Evolutionary conservation across 306 rosid genomes (phyloP), one percentile per base, ranked within the genome.

Genomic region (Cicer bijugum): DNA sequence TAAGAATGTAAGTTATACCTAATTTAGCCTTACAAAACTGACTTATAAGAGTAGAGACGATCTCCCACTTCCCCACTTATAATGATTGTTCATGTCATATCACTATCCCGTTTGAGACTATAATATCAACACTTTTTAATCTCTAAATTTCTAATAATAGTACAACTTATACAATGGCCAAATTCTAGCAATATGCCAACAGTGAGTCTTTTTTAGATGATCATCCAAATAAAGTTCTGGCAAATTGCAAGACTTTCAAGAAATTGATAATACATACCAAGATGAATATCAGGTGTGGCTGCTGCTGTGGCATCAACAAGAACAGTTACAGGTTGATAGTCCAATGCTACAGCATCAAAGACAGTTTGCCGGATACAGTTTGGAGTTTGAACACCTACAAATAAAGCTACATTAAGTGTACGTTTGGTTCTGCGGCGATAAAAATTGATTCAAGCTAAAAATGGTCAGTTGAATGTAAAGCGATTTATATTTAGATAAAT

Each of bases 281-380:
- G 72, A 39, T 93, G 98, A 46, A 85, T 67, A 8, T 88, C 91
- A 28, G 90, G 85, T 14, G 96, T 84, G 35, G 97, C 96, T 8
- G 98, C 98, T 48, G 92, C 98, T 2, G 98, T 88, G 58, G 98
- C 96, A 74, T 94, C 98, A 80, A 81, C 51, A 82, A 93, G 79
- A 28, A 91, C 85, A 46, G 90, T 85, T 39, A 93, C 86, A 45
- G 88, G 83, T 50, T 69, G 85, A 82, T 91, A 93, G 76, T 93
- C 94, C 82, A 91, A 79, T 75, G 88, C 92, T 57, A 91, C 92
- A 23, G 92, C 98, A 78, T 93, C 98, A 78, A 61, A 89, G 48
- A 89, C 95, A 63, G 97, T 94, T 84, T 91, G 97, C 75, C 98
- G 81, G 67, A 94, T 91, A 70, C 98, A 94, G 80, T 94, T 94